Base-by-base conservation (phyloP, 164 flowering plant genomes). In the Warburgia ugandensis region DNA sequence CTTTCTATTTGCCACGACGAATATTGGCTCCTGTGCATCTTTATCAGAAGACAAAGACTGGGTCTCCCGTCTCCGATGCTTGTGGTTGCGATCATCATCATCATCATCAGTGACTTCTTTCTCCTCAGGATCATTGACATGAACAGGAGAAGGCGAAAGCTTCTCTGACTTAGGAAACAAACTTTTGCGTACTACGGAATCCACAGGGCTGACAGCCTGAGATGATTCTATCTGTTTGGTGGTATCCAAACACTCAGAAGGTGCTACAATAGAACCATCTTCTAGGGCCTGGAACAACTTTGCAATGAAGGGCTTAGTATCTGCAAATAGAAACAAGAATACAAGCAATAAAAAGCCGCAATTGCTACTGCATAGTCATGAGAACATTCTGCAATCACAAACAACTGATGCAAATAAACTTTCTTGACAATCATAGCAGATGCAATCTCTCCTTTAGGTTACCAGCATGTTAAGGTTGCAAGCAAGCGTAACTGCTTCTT, bases 31-130 rank as follows among this genome's bases (percentile, higher is more conserved):
- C 12, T 52, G 51, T 38, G 62, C 31, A 68, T 79, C 85, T 61
- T 71, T 73, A 49, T 86, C 99, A 41, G 63, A 62, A 55, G 87
- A 85, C 45, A 78, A 76, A 49, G 94, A 75, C 51, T 60, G 75
- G 21, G 75, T 61, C 32, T 85, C 96, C 58, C 79, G 59, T 58
- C 86, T 77, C 13, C 94, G 88, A 68, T 87, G 98, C 76, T 91
- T 91, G 65, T 85, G 98, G 61, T 88, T 92, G 60, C 91, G 90
- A 58, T 88, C 95, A 68, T 83, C 94, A 62, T 92, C 97, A 49
- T 88, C 95, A 47, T 86, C 95, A 59, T 84, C 94, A 61, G 79
- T 88, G 52, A 85, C 48, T 59, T 85, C 96, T 63, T 82, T 81
- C 54, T 91, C 92, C 53, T 86, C 94, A 25, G 77, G 71, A 68